Evolutionary conservation across 106 monocot genomes (phyloP).

Genomic region (Allium cepa): DNA sequence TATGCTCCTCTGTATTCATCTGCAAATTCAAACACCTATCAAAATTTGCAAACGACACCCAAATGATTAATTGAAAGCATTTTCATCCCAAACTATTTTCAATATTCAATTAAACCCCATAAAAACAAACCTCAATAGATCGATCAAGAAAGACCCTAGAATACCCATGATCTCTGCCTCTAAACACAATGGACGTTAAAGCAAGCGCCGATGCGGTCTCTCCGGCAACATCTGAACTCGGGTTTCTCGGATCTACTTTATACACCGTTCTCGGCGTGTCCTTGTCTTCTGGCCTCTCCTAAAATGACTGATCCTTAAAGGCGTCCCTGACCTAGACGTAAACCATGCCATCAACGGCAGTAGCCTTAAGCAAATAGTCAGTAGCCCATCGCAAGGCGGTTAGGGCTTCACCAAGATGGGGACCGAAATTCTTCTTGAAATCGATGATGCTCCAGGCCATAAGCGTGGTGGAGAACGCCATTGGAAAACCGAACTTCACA

Average conservation of each 20-base stretch:
- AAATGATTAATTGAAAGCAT: background rate
- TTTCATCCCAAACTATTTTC: background rate
- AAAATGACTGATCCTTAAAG: conserved; percentile 73
- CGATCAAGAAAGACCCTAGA: conserved; percentile 80
- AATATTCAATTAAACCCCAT: background rate
- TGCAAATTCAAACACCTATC: conserved; percentile 75
- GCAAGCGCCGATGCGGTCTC: conserved; percentile 91
- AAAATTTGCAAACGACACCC: too few relatives aligned
- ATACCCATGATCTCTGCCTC: conserved; percentile 48
- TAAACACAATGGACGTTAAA: conserved; percentile 77
- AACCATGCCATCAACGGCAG: conserved; percentile 38
- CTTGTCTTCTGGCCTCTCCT: conserved; percentile 97
- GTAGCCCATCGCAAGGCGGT: conserved; percentile 64
- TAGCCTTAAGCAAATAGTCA: conserved; percentile 91
- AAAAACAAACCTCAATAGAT: conserved; percentile 33
- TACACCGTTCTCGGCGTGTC: conserved; percentile 82
- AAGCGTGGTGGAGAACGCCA: conserved; percentile 93
- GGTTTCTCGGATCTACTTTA: conserved; percentile 56
- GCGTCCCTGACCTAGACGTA: conserved; percentile 94
- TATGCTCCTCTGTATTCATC: conserved; percentile 71
- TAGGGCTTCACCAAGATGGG: conserved; percentile 39
- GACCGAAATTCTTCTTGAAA: conserved; percentile 54
- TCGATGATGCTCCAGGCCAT: conserved; percentile 88
- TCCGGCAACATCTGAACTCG: conserved; percentile 90
- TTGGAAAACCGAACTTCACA: conserved; percentile 97